Percentiles rank a stretch among this genome's conserved stretches.
Conservation (phyloP, 2,329 filamentous ascomycete species). For the Phialocephala subalpina region DNA sequence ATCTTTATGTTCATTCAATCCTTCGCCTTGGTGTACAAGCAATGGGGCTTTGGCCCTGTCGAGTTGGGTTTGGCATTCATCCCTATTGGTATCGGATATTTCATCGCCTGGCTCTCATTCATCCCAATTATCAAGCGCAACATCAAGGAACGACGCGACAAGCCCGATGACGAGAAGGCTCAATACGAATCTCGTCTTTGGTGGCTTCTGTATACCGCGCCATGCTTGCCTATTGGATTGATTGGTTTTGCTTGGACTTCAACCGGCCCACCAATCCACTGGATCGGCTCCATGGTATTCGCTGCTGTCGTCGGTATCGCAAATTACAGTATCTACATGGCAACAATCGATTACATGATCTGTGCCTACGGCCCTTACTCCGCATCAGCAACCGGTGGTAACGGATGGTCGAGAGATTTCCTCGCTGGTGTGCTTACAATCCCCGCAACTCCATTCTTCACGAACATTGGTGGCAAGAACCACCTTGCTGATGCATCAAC, state of each 20-base stretch:
- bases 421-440: conserved; percentile 76
- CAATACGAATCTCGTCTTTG: conserved; percentile 75
- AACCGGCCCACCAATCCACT: conserved; percentile 68
- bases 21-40: conserved; percentile 71
- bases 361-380: conserved; percentile 77
- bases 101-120: conserved; percentile 67
- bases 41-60: conserved; percentile 69
- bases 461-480: conserved; percentile 61
- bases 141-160: conserved; percentile 56
- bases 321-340: conserved; percentile 78
- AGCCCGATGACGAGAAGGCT: conserved; percentile 62
- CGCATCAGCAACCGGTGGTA: conserved; percentile 78
- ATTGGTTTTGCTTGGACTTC: conserved; percentile 76
- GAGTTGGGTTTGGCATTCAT: conserved; percentile 68
- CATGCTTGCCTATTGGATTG: conserved; percentile 70
- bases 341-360: conserved; percentile 81
- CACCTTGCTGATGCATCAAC: conserved; percentile 67
- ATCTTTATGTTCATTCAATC: conserved; percentile 83
- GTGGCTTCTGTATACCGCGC: conserved; percentile 69
- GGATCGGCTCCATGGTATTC: conserved; percentile 74
- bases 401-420: conserved; percentile 78
- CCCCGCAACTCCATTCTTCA: conserved; percentile 70
- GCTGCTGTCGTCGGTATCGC: conserved; percentile 73
- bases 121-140: conserved; percentile 64
- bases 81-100: conserved; percentile 71